Base-by-base conservation (phyloP, 1,284 basidiomycete species). In the Ustilago xerochloae region DNA sequence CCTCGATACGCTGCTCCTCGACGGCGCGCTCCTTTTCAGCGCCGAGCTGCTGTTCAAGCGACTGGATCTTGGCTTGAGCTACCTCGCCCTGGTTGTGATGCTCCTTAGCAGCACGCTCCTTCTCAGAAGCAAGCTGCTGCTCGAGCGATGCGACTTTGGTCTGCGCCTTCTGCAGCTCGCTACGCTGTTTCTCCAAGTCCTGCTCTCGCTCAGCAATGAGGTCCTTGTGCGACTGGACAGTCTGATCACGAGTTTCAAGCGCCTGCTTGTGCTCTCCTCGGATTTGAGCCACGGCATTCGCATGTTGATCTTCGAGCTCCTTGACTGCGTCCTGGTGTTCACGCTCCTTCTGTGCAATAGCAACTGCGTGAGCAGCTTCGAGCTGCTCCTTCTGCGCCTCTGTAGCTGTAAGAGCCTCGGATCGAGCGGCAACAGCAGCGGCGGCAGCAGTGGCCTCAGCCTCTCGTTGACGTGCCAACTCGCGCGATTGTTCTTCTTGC, bases 251-350 rank as follows among this genome's bases (percentile, higher is more conserved):
- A 3, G 41, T 65, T 20, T 74, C 61, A 20, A 74, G 77, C 9
- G 68, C 61, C 46, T 56, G 66, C 45, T 69, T 70, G 32, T 76
- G 62, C 39, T 74, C 73, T 9, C 49, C 41, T 3, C 69, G 63
- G n/a, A 75, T 53, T 52, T 72, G 61, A 18, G 56, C 57, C 16
- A 77, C 51, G 0, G 63, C 47, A 9, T 36, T 45, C n/a, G 54
- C 52, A 22, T 77, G 71, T 35, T 49, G 61, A 50, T 65, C 65
- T 28, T 80, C 66, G 41, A 77, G 57, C 48, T 74, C 69, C 53
- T 77, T 65, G 55, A 78, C 47, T 12, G 57, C 55, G 28, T 61
- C 68, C 36, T 66, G 53, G 43, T 73, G 66, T 49, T 77, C 62
- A 20, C 65, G 62, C 20, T 79, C 70, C 51, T 75, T 77, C 49